Base-by-base conservation (phyloP, 108 stramenopile genomes). In the Discostella stelligeroides region DNA sequence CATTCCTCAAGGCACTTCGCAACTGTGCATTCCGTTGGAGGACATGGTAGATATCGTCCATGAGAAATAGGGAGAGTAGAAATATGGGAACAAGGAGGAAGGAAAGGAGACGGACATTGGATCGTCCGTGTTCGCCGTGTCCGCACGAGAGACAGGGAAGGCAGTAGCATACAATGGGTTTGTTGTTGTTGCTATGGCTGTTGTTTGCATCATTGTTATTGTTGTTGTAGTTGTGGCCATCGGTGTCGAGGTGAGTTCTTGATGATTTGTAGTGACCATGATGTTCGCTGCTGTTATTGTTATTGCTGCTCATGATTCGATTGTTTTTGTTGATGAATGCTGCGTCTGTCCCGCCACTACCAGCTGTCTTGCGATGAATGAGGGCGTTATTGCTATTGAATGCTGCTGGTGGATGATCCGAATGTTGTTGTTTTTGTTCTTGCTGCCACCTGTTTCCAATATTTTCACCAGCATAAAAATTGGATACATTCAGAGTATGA, bases 111-210 rank as follows among this genome's bases (percentile, higher is more conserved):
- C 70, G 68, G n/a, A 77, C 64, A 48, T 50, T 77, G 57, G 43
- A 47, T 48, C 48, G 29, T 15, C 68, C 75, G 0, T 14, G 38
- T 46, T 68, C 75, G 10, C 76, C 69, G 12, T 15, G 23, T 0
- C 76, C 76, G 50, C 40, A 70, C 3, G 68, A 40, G 21, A 77
- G 8, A 25, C 27, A 70, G 40, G 76, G 76, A 12, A 70, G 51
- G 40, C 69, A 64, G 50, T 77, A 70, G 23, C 40, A 70, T 9
- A 27, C 50, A 8, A 76, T 56, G 18, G 24, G 14, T 18, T 50
- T 39, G 15, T 34, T 25, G 7, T 50, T 37, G 18, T 34, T 14
- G 11, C 59, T 29, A n/a, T n/a, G n/a, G 72, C 2, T 58, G 24
- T 25, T 3, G 23, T 55, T 2, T 4, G 4, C 14, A 55, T 20